phyloP scores from a whole-genome alignment of 768 basidiomycete genomes.

The Suillus placidus region DNA sequence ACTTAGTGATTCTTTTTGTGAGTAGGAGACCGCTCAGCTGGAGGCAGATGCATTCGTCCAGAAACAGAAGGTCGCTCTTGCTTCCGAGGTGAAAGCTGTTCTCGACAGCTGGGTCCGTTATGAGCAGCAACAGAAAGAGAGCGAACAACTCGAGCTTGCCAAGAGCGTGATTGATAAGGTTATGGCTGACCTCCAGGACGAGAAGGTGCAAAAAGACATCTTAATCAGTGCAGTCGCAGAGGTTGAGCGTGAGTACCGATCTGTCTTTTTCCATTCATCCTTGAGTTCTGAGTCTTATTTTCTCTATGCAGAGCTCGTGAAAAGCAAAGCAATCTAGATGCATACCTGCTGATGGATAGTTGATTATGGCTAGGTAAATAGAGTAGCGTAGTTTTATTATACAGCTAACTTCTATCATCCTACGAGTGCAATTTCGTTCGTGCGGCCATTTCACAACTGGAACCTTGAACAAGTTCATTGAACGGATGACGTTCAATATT shows the following conservation, averaged over 20 bases:
- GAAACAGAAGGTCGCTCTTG: constrained; percentile 84
- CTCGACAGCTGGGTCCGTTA: constrained; percentile 98
- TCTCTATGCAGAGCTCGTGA: constrained; percentile 73
- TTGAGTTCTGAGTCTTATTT: neutral
- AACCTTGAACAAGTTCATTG: neutral
- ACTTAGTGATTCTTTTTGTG: neutral
- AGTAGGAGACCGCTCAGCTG: constrained; percentile 86
- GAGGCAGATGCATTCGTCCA: constrained; percentile 91
- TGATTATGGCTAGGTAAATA: constrained; percentile 28
- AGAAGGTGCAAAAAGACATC: constrained; percentile 88
- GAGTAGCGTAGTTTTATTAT: constrained; percentile 13
- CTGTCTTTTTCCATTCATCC: neutral
- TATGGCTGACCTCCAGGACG: constrained; percentile 77
- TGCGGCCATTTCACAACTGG: constrained; percentile 3
- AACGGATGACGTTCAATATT: no score
- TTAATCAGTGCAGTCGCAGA: constrained; percentile 78
- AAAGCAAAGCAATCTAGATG: constrained; percentile 86
- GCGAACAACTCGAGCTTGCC: constrained; percentile 91
- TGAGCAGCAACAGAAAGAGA: constrained; percentile 96
- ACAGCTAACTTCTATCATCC: constrained; percentile 14
- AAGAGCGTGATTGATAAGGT: constrained; percentile 89
- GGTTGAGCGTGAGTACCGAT: constrained; percentile 80
- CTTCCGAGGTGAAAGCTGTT: constrained; percentile 89
- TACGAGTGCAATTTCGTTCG: constrained; percentile 4
- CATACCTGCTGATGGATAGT: constrained; percentile 6